Evolutionary conservation across 192 early-diverging fungal species (phyloP).

Genomic region (Backusella australiensis): DNA sequence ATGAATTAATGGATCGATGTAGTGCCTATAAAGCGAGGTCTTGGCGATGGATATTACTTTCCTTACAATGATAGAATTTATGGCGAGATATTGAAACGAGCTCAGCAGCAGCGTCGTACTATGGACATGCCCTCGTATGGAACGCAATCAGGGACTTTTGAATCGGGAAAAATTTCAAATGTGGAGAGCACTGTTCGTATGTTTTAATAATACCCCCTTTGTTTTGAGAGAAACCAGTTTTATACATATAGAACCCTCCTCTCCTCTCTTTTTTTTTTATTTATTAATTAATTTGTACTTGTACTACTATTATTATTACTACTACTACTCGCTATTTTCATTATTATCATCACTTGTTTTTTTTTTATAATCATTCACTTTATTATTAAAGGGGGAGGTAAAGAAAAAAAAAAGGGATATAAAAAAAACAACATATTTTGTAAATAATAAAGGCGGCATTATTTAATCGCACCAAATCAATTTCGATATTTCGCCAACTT

Average conservation of each 20-base stretch:
- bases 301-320: neutral
- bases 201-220: neutral
- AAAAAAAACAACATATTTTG: neutral
- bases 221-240: neutral
- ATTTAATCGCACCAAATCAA: neutral
- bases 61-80: conserved; percentile 26
- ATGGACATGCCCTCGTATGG: neutral
- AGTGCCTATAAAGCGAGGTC: conserved; percentile 29
- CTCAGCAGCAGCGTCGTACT: conserved; percentile 12
- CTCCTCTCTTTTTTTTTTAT: neutral
- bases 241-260: neutral
- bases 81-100: conserved; percentile 15
- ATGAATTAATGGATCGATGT: neutral
- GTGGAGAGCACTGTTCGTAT: conserved; percentile 1
- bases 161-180: neutral
- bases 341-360: neutral
- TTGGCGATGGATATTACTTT: conserved; percentile 29
- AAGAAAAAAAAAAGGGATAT: neutral
- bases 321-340: neutral
- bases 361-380: neutral
- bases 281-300: neutral
- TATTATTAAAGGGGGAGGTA: too few species aligned
- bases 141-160: neutral
- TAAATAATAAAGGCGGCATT: neutral
- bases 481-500: neutral